A percentile compares a stretch with the other conserved stretches of the same genome.
These are phyloP conservation scores for Lanmaoa pseudosensibilis DNA, from an alignment of 768 basidiomycete species.

Conservation along the genomic window DNA sequence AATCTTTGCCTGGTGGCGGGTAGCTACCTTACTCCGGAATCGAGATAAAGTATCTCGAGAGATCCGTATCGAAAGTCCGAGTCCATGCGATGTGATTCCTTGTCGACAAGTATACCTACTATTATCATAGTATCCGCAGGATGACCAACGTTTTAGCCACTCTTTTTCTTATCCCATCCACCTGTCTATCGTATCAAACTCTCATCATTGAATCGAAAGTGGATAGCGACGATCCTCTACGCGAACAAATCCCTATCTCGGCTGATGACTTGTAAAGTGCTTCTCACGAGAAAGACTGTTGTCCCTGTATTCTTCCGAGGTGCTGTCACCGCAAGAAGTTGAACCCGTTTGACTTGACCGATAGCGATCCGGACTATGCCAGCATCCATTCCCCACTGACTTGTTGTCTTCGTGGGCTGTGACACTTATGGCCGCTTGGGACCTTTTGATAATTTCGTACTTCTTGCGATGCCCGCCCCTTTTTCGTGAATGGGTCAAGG, in stretches of 20 bases:
- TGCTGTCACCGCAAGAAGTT: neutral
- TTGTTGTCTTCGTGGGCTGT: neutral
- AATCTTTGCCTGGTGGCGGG: conserved; percentile 93
- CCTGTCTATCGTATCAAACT: conserved; percentile 8
- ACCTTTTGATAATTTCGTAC: neutral
- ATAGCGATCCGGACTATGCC: neutral
- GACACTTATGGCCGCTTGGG: neutral
- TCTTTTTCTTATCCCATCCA: conserved; percentile 2
- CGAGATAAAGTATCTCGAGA: conserved; percentile 34
- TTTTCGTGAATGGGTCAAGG: neutral
- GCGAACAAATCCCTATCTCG: neutral
- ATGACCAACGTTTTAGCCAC: conserved; percentile 1
- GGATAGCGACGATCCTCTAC: neutral
- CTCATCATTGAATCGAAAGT: neutral
- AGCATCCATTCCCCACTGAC: neutral
- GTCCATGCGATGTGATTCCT: neutral
- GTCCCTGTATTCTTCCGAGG: neutral
- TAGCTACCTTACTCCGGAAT: conserved; percentile 60
- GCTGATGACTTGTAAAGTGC: neutral
- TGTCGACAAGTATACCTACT: neutral
- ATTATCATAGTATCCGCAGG: neutral
- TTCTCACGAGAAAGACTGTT: neutral
- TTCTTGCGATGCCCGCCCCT: neutral
- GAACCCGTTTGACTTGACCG: neutral
- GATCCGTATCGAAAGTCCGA: neutral